phyloP scores from a whole-genome alignment of 2,329 filamentous ascomycete species.

The Apiospora marii region DNA sequence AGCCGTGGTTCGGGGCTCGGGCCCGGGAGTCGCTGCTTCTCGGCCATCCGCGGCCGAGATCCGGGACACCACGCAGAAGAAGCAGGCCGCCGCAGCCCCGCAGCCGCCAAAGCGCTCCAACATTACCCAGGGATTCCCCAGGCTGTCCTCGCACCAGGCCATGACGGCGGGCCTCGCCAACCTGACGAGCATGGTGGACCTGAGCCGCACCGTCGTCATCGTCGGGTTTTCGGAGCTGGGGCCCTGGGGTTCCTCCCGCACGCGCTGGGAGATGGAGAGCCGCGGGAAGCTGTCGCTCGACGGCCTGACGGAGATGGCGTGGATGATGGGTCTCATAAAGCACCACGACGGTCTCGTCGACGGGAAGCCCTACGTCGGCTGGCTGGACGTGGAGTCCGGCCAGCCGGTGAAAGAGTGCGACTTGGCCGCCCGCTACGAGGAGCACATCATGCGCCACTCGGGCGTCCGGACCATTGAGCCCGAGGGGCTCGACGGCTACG shows the following conservation, averaged over 20 bases:
- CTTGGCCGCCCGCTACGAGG: conserved; percentile 90
- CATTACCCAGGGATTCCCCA: conserved; percentile 1
- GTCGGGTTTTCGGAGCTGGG: conserved; percentile 96
- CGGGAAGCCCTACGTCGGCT: conserved; percentile 94
- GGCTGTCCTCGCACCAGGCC: background rate
- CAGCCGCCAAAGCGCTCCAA: background rate
- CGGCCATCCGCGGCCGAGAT: no score
- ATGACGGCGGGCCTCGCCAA: background rate
- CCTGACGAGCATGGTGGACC: background rate
- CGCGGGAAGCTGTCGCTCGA: conserved; percentile 95
- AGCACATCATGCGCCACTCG: conserved; percentile 92
- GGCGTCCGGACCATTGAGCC: conserved; percentile 92
- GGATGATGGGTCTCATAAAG: conserved; percentile 99
- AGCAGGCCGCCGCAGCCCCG: background rate
- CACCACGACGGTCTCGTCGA: conserved; percentile 96
- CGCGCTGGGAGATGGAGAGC: conserved; percentile 99
- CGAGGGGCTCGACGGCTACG: conserved; percentile 90
- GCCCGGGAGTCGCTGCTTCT: no score
- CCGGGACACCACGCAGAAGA: no score
- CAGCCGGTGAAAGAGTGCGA: conserved; percentile 80
- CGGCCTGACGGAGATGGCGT: conserved; percentile 98
- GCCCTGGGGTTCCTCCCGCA: conserved; percentile 97
- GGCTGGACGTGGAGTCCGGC: conserved; percentile 92
- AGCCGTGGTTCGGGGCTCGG: background rate
- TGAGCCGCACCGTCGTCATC: conserved; percentile 77